phyloP scores from a whole-genome alignment of 106 monocot genomes.

The Dendrobium chrysotoxum region DNA sequence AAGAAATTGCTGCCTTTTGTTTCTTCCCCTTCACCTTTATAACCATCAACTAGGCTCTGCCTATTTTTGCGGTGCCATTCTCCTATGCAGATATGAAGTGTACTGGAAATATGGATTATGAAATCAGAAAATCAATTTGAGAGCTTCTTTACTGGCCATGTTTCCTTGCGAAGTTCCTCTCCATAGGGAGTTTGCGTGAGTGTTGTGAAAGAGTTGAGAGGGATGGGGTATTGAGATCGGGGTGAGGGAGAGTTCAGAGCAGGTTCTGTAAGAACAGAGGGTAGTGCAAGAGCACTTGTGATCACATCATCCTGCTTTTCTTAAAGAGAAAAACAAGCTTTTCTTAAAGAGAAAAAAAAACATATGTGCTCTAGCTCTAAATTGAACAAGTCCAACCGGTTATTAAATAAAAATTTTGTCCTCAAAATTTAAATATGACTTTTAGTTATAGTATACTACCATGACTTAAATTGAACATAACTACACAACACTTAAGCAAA shows the following conservation, averaged over 20 bases:
- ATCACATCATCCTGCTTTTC: too few relatives aligned
- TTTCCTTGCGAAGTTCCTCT: background rate
- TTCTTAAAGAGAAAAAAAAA: too few relatives aligned
- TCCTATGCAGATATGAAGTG: background rate
- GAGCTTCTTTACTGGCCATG: background rate
- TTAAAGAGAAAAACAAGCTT: too few relatives aligned
- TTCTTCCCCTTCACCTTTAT: background rate
- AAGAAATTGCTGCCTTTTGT: background rate
- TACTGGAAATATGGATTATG: background rate
- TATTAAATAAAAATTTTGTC: too few relatives aligned
- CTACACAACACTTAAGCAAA: too few relatives aligned
- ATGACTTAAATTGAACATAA: too few relatives aligned
- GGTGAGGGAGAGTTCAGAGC: background rate
- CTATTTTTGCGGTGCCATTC: background rate
- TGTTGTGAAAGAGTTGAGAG: background rate
- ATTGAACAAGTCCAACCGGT: too few relatives aligned
- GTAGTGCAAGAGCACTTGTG: too few relatives aligned
- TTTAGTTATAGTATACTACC: too few relatives aligned
- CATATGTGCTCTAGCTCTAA: too few relatives aligned
- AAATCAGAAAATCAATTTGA: background rate
- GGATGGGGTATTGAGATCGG: background rate
- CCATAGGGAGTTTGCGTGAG: background rate
- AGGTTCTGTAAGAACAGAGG: background rate
- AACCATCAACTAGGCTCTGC: background rate
- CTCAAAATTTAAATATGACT: too few relatives aligned